Conservation (phyloP, 2,329 filamentous ascomycete genomes). For the Sordariomycetes sp. region DNA sequence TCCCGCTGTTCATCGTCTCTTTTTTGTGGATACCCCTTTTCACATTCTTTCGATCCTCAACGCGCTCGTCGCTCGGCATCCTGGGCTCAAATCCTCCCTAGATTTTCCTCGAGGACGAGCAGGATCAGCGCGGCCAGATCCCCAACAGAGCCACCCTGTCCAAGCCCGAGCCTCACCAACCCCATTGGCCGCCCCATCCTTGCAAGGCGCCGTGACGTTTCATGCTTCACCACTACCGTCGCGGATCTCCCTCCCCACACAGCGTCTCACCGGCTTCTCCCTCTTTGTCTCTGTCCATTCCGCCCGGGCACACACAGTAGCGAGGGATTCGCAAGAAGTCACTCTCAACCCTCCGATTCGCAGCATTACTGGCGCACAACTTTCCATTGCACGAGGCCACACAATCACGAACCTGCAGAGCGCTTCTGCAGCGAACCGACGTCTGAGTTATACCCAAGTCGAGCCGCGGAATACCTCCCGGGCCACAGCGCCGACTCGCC, state of each 20-base stretch:
- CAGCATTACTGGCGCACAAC: background rate
- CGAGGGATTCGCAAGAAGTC: background rate
- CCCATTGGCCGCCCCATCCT: conserved; percentile 12
- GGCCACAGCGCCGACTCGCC: background rate
- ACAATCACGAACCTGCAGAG: background rate
- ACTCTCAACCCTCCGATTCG: background rate
- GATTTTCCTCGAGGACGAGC: background rate
- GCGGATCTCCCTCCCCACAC: conserved; percentile 12
- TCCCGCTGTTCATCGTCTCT: background rate
- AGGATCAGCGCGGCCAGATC: background rate
- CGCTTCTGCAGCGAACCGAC: background rate
- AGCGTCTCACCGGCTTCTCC: conserved; percentile 3
- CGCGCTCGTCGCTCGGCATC: background rate
- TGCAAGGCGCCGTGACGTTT: conserved; percentile 16
- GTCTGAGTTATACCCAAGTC: background rate
- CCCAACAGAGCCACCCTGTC: background rate
- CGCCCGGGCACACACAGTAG: background rate
- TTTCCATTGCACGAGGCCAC: background rate
- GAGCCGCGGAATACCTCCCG: background rate
- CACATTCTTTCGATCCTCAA: background rate
- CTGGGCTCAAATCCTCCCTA: background rate
- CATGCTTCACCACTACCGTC: conserved; percentile 16
- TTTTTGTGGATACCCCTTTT: background rate
- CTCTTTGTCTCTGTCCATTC: background rate
- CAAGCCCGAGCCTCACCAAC: background rate